Base-by-base conservation (phyloP, 164 flowering plant species). In the Taxillus chinensis region DNA sequence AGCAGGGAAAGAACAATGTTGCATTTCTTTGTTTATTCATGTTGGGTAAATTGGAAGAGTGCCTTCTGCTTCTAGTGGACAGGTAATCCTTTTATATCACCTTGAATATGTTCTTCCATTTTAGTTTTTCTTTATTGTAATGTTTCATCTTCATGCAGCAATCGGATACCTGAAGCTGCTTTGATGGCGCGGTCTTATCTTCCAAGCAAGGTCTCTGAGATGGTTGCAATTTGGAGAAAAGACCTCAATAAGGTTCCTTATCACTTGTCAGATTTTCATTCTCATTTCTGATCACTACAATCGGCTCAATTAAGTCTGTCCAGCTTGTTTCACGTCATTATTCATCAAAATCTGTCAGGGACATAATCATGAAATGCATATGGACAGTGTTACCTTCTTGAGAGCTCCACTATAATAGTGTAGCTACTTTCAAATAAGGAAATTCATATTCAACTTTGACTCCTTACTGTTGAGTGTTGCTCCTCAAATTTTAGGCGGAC, bases 111-210 rank as follows among this genome's bases (percentile, higher is more conserved):
- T 27, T 27, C 27, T 27, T 27, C 27, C 27, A 27, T 27, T 27
- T 0, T 27, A 2, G 27, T 27, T 27, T 27, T 27, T 27, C 27
- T 27, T 27, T 27, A 27, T 27, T 27, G 0, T 0, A 27, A 27
- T 27, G 27, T 27, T 27, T 27, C 27, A 52, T 59, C 46, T 55
- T 27, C 70, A 69, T 72, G 68, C 90, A 93, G 98, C 79, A 87
- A 93, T 57, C 90, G 98, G 77, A 90, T 93, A 73, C 98, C 98
- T 56, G 98, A 93, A 73, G 98, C 98, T 76, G 97, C 98, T 67
- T 76, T 93, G 68, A 88, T 93, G 97, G 98, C 98, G 12, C 80
- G 98, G 56, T 93, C 98, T 61, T 93, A 93, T 77, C 96, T 90
- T 66, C 98, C 98, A 15, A 88, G 97, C 82, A 93, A 87, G 78